phyloP scores from a whole-genome alignment of 2,329 filamentous ascomycete species.

The Aspergillus glaucus region DNA sequence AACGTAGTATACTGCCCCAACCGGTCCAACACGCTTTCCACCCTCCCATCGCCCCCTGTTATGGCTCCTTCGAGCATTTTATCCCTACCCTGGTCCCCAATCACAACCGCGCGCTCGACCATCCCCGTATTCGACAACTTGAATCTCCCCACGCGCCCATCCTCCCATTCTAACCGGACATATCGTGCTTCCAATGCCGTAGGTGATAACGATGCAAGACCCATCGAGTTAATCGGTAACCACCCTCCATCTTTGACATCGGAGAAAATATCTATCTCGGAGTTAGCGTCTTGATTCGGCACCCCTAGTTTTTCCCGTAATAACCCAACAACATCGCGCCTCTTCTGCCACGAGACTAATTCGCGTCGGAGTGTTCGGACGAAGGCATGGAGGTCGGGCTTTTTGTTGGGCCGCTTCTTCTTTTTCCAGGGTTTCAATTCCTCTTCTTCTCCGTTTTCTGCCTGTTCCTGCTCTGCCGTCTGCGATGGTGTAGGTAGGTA shows the following conservation, averaged over 20 bases:
- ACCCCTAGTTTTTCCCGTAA: slow-evolving; percentile 27
- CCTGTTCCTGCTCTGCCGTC: slow-evolving; percentile 7
- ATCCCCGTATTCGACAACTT: slow-evolving; percentile 35
- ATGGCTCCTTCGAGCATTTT: slow-evolving; percentile 30
- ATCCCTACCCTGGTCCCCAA: slow-evolving; percentile 35
- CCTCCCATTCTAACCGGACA: slow-evolving; percentile 39
- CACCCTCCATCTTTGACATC: slow-evolving; percentile 4
- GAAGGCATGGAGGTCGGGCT: slow-evolving; percentile 32
- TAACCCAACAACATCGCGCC: slow-evolving; percentile 31
- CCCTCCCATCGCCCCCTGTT: slow-evolving; percentile 26
- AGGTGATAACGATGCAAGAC: slow-evolving; percentile 30
- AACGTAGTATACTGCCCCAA: slow-evolving; percentile 13
- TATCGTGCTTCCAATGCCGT: slow-evolving; percentile 37
- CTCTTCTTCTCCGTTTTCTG: slow-evolving; percentile 10
- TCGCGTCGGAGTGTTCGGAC: slow-evolving; percentile 36
- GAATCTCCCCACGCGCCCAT: slow-evolving; percentile 39
- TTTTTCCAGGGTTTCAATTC: slow-evolving; percentile 14
- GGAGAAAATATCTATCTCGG: slow-evolving; percentile 11
- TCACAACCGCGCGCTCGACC: slow-evolving; percentile 38
- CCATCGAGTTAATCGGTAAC: slow-evolving; percentile 17
- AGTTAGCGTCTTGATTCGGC: slow-evolving; percentile 13
- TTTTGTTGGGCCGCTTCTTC: slow-evolving; percentile 5
- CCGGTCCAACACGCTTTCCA: slow-evolving; percentile 30
- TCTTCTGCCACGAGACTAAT: slow-evolving; percentile 37
- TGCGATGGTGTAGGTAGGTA: slow-evolving; percentile 24